phyloP scores from a whole-genome alignment of 2,329 filamentous ascomycete genomes.

The Fusarium torreyae region DNA sequence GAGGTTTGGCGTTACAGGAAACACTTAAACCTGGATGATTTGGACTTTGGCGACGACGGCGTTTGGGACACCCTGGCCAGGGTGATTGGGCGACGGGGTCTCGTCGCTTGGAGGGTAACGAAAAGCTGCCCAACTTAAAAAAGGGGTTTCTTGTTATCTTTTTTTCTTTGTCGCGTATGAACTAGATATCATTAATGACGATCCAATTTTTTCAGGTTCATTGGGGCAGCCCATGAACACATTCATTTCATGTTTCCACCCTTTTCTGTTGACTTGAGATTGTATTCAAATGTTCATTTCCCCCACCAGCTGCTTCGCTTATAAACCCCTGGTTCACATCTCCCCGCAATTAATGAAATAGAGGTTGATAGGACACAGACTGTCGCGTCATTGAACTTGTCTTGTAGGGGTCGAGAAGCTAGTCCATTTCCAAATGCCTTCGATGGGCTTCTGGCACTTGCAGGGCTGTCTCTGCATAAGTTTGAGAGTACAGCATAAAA shows the following conservation, averaged over 20 bases:
- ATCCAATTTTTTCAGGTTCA: constrained; percentile 28
- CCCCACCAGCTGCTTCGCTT: constrained; percentile 18
- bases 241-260: constrained; percentile 15
- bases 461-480: neutral
- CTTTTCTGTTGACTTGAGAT: constrained; percentile 9
- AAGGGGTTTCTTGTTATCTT: constrained; percentile 7
- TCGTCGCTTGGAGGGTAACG: constrained; percentile 75
- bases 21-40: constrained; percentile 84
- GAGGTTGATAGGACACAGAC: constrained; percentile 22
- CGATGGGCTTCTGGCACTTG: neutral
- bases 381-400: constrained; percentile 26
- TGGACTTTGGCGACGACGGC: constrained; percentile 84
- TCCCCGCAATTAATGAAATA: constrained; percentile 23
- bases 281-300: constrained; percentile 21
- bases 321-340: constrained; percentile 16
- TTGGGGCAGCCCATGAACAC: constrained; percentile 26
- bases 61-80: constrained; percentile 78
- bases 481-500: no score
- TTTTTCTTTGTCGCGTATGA: constrained; percentile 27
- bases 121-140: constrained; percentile 66
- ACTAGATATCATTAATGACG: constrained; percentile 42
- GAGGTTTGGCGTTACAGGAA: constrained; percentile 78
- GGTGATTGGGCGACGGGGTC: constrained; percentile 75
- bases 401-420: constrained; percentile 17
- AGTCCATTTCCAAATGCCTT: constrained; percentile 8